Percentiles rank a stretch among this genome's conserved stretches.
Evolutionary conservation across 2,329 filamentous ascomycete species (phyloP).

Genomic region (Nemania diffusa): DNA sequence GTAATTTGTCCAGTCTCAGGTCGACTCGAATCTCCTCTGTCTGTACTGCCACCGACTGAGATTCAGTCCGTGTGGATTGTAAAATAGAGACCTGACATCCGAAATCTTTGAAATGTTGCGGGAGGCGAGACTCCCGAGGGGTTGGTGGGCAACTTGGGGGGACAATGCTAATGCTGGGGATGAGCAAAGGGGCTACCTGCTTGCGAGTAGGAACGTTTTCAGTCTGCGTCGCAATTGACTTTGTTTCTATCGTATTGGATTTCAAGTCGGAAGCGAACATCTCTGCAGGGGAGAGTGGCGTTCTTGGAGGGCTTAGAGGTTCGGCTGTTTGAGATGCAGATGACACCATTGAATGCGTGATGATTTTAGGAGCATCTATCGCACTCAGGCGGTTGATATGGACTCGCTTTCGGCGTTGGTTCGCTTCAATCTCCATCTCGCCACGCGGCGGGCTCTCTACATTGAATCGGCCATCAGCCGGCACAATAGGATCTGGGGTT

Average conservation of each 20-base stretch:
- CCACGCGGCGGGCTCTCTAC: constrained; percentile 57
- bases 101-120: constrained; percentile 84
- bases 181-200: constrained; percentile 55
- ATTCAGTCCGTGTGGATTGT: constrained; percentile 55
- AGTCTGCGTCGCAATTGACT: constrained; percentile 72
- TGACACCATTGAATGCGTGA: constrained; percentile 68
- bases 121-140: constrained; percentile 76
- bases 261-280: constrained; percentile 52
- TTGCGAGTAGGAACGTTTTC: constrained; percentile 49
- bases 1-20: constrained; percentile 77
- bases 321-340: constrained; percentile 70
- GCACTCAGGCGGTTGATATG: constrained; percentile 62
- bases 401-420: constrained; percentile 77
- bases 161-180: constrained; percentile 91
- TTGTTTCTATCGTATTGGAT: constrained; percentile 54
- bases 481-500: constrained; percentile 56
- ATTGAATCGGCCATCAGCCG: constrained; percentile 55
- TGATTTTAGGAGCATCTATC: constrained; percentile 57
- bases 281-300: constrained; percentile 64
- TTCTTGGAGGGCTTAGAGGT: constrained; percentile 72
- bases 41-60: constrained; percentile 71
- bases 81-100: constrained; percentile 79
- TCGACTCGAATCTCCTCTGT: constrained; percentile 93
- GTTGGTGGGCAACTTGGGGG: constrained; percentile 89
- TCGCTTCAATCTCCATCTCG: constrained; percentile 74